phyloP scores from a whole-genome alignment of 768 basidiomycete species.

The Lentinula edodes region DNA sequence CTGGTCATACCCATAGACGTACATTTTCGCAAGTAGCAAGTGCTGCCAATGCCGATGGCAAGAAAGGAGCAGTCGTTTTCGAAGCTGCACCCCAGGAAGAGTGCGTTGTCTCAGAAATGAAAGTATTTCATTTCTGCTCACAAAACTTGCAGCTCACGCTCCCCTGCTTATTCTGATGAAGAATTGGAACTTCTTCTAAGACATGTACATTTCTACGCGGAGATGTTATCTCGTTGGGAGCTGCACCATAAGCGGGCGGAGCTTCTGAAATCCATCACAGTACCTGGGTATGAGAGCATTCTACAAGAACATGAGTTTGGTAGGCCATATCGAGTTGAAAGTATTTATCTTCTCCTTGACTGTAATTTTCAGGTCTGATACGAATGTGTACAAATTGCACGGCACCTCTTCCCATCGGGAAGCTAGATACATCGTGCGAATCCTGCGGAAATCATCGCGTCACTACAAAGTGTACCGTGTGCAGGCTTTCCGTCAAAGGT shows the following conservation, averaged over 20 bases:
- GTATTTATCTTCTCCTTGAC: not conserved
- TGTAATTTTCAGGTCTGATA: constrained; percentile 32
- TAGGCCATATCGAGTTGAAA: constrained; percentile 5
- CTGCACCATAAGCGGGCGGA: constrained; percentile 67
- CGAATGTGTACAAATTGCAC: constrained; percentile 44
- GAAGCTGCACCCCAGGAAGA: constrained; percentile 15
- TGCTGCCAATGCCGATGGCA: constrained; percentile 21
- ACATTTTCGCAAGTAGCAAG: constrained; percentile 37
- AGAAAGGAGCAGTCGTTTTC: constrained; percentile 31
- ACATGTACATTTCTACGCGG: constrained; percentile 71
- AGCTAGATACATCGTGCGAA: constrained; percentile 31
- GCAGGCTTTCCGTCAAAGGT: constrained; percentile 76
- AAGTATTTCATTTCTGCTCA: not conserved
- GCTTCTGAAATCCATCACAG: constrained; percentile 56
- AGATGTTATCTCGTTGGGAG: constrained; percentile 71
- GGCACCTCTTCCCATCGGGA: constrained; percentile 20
- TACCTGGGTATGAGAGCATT: constrained; percentile 22
- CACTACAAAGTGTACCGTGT: constrained; percentile 60
- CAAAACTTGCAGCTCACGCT: not conserved
- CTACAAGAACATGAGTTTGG: not conserved
- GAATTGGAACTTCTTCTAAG: not conserved
- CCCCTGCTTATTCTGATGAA: not conserved
- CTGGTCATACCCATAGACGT: constrained; percentile 30
- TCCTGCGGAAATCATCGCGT: constrained; percentile 36
- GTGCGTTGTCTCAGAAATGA: not conserved